Conservation (phyloP, 345 rosid species). For the Hypericum perforatum region DNA sequence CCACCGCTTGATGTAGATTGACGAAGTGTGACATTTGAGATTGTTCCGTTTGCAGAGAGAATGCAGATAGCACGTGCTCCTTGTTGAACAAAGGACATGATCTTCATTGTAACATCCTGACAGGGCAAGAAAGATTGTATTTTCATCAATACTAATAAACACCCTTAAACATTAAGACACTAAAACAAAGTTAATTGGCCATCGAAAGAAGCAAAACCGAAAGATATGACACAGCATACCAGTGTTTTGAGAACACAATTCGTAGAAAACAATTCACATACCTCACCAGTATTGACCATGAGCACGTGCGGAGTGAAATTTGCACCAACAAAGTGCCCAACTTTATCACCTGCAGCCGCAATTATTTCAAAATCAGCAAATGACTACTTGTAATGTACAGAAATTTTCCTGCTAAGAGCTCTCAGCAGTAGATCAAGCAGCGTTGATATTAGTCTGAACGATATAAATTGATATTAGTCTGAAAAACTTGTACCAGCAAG, state of each 20-base stretch:
- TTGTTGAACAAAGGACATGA: slow-evolving; percentile 85
- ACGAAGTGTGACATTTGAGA: slow-evolving; percentile 83
- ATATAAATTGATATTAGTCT: no score
- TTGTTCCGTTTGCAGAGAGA: slow-evolving; percentile 77
- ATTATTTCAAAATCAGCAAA: slow-evolving; percentile 9
- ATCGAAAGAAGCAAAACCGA: no score
- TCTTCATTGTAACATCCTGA: slow-evolving; percentile 89
- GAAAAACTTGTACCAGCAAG: no score
- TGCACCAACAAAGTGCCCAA: slow-evolving; percentile 48
- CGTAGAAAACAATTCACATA: slow-evolving; percentile 17
- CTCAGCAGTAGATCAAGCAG: no score
- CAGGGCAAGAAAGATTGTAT: slow-evolving; percentile 12
- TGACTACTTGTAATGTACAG: neutral
- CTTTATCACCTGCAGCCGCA: slow-evolving; percentile 35
- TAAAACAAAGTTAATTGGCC: neutral
- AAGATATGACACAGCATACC: no score
- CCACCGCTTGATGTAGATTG: slow-evolving; percentile 81
- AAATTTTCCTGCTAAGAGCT: no score
- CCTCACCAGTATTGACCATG: slow-evolving; percentile 88
- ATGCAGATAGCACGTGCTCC: slow-evolving; percentile 74
- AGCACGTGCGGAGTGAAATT: slow-evolving; percentile 81
- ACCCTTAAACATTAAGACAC: no score
- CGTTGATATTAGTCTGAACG: no score
- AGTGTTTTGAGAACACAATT: no score
- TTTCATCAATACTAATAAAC: neutral